Conservation (phyloP, 2,329 filamentous ascomycete species). For the Cercospora brassicicola region DNA sequence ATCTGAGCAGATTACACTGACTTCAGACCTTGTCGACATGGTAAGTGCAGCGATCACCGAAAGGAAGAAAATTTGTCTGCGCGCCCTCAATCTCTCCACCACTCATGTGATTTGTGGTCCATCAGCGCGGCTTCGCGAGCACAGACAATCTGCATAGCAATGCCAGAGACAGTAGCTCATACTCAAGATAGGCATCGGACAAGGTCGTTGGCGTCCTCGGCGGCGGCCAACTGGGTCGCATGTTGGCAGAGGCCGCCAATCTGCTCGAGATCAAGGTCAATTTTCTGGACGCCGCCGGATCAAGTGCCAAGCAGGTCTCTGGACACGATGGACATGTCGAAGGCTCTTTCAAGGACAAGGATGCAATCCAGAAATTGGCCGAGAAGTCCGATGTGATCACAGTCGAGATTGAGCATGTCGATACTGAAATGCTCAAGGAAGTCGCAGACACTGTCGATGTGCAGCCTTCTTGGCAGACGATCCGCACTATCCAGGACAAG, state of each 20-base stretch:
- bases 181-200: conserved; percentile 21
- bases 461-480: conserved; percentile 79
- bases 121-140: not conserved
- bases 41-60: not conserved
- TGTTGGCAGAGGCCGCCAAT: conserved; percentile 88
- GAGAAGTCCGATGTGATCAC: conserved; percentile 76
- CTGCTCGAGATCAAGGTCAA: conserved; percentile 75
- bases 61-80: not conserved
- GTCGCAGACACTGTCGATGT: conserved; percentile 67
- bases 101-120: not conserved
- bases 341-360: conserved; percentile 83
- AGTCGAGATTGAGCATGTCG: conserved; percentile 92
- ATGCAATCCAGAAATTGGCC: conserved; percentile 78
- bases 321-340: conserved; percentile 71
- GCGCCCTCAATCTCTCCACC: not conserved
- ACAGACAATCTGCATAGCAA: not conserved
- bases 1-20: not conserved
- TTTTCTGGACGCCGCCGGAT: conserved; percentile 72
- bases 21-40: not conserved
- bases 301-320: conserved; percentile 84
- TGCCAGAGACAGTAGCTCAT: not conserved
- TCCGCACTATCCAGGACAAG: conserved; percentile 91
- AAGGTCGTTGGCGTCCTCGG: conserved; percentile 43
- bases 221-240: conserved; percentile 71
- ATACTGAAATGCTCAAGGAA: conserved; percentile 85